Evolutionary conservation across 495 filamentous ascomycete species (phyloP), one percentile per base, ranked within the genome.

Genomic region (Usnea hakonensis): DNA sequence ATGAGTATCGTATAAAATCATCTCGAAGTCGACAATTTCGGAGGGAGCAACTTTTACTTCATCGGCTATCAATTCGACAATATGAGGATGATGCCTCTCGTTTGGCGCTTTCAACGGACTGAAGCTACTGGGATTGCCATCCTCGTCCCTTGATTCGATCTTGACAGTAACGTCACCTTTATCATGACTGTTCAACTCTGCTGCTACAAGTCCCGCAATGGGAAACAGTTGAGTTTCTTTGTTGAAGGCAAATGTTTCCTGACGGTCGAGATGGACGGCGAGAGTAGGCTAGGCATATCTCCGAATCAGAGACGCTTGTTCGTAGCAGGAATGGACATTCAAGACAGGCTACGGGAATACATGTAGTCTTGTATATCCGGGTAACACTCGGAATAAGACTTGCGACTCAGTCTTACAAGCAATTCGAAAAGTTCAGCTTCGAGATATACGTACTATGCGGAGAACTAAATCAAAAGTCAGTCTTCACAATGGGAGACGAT

Each of bases 161-260:
- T 46, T 56, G 17, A 30, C 26, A 13, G 23, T 19, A n/a, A 37
- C 65, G 37, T 68, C 71, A 30, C 71, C 67, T 53, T 75, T 76
- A 38, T 81, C 80, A 30, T 81, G 81, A 61, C 90, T 80, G 76
- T 96, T 96, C 61, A 99, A 81, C 72, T 95, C 92, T 9, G 90
- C 88, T 37, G 88, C 84, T 30, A 89, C 86, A 40, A 97, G 80
- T 32, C 94, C 95, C 7, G 88, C 86, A 67, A 99, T 97, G 7
- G 94, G 94, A 67, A 95, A 91, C 44, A 99, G 75, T 71, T 99
- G 94, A 19, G 87, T 89, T 77, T 99, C 94, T 77, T 96, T 96
- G 79, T 97, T 97, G 72, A 95, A 96, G 32, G 86, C 74, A 68
- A 98, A 98, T 60, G 77, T 86, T 57, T 90, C 82, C 66, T 89